Percentiles rank a stretch among this genome's conserved stretches.
Evolutionary conservation across 2,329 filamentous ascomycete species (phyloP).

Genomic region (Epichloe elymi): DNA sequence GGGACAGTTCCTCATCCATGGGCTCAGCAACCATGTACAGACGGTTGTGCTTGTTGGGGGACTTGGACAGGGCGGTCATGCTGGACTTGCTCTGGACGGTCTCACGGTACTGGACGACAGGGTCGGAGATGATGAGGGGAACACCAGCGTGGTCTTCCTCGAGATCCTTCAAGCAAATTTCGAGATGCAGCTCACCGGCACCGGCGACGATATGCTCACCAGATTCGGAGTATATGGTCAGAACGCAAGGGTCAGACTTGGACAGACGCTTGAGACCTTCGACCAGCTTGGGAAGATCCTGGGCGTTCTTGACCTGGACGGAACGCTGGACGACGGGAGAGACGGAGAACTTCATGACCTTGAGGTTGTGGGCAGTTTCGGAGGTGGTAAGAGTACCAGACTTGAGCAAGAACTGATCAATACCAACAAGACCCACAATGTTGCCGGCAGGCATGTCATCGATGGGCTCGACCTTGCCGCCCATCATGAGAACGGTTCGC

Average conservation of each 20-base stretch:
- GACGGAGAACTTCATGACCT: constrained; percentile 99
- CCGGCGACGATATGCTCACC: constrained; percentile 98
- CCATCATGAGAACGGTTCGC: constrained; percentile 99
- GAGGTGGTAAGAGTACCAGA: constrained; percentile 97
- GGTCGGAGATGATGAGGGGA: constrained; percentile 93
- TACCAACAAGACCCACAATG: constrained; percentile 98
- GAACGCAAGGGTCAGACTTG: constrained; percentile 98
- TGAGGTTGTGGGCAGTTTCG: constrained; percentile 98
- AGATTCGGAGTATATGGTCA: constrained; percentile 78
- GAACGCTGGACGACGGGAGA: constrained; percentile 97
- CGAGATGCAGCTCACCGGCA: constrained; percentile 97
- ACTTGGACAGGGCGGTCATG: constrained; percentile 98
- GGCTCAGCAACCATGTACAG: constrained; percentile 91
- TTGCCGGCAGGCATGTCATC: constrained; percentile 98
- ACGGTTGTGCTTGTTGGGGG: constrained; percentile 99
- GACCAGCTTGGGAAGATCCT: constrained; percentile 98
- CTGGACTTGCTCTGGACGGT: constrained; percentile 72
- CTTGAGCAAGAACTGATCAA: constrained; percentile 99
- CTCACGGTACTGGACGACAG: constrained; percentile 97
- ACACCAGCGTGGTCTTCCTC: constrained; percentile 99
- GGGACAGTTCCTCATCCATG: constrained; percentile 79
- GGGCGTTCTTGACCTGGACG: constrained; percentile 99
- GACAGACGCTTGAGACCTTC: constrained; percentile 99
- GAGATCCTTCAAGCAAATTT: constrained; percentile 99
- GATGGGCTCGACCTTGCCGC: constrained; percentile 96